A percentile compares a stretch with the other conserved stretches of the same genome.
phyloP scores from a whole-genome alignment of 352 stramenopile species.

The Globisporangium paroecandrum region DNA sequence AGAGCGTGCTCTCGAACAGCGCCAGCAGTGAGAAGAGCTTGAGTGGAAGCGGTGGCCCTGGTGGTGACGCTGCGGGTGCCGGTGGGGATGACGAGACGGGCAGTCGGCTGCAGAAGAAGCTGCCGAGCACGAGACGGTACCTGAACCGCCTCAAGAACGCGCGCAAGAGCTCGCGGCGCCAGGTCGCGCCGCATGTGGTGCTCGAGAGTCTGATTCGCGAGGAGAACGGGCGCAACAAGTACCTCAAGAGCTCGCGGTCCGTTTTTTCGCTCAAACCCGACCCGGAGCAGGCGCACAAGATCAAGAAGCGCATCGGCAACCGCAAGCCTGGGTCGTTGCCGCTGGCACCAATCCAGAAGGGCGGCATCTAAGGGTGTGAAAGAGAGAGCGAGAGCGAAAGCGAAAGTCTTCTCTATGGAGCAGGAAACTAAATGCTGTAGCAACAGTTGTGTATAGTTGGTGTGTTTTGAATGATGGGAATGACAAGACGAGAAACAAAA shows the following conservation, averaged over 20 bases:
- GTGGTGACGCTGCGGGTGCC: constrained; percentile 1
- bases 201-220: constrained; percentile 79
- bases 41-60: constrained; percentile 21
- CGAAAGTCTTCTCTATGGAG: background rate
- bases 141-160: constrained; percentile 75
- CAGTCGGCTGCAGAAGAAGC: constrained; percentile 62
- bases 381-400: no score
- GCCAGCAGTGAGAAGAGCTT: constrained; percentile 25
- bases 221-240: constrained; percentile 77
- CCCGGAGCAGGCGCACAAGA: constrained; percentile 67
- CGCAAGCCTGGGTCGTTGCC: constrained; percentile 65
- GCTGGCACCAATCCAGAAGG: constrained; percentile 62
- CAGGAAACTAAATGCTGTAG: background rate
- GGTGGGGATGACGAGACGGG: constrained; percentile 45
- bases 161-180: constrained; percentile 53
- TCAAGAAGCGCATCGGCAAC: constrained; percentile 73
- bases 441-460: constrained; percentile 5
- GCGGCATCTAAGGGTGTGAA: constrained; percentile 38
- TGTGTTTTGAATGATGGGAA: constrained; percentile 1
- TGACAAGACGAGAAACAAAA: background rate
- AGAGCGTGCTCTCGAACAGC: constrained; percentile 28
- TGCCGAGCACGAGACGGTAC: constrained; percentile 78
- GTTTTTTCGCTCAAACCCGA: constrained; percentile 72
- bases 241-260: constrained; percentile 76
- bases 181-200: constrained; percentile 70